These are phyloP conservation scores for Globisporangium cylindrosporum DNA, from an alignment of 352 stramenopile genomes.

Conservation along the genomic window DNA sequence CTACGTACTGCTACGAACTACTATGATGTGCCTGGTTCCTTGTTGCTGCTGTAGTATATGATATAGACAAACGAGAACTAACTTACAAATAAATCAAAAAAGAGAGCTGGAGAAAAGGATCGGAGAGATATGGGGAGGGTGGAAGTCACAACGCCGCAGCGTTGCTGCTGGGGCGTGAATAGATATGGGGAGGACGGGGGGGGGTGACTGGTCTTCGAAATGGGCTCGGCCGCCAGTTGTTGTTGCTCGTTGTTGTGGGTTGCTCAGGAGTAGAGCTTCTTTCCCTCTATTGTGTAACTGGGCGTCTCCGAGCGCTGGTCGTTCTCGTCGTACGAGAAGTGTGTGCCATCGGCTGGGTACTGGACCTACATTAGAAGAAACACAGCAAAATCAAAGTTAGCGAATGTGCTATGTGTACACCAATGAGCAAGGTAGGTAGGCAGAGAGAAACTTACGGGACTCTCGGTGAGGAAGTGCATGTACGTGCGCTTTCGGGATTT, in stretches of 20 bases:
- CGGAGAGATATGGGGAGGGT: neutral
- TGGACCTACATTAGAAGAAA: constrained; percentile 9
- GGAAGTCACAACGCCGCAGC: neutral
- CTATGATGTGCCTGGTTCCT: constrained; percentile 1
- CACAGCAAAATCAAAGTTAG: neutral
- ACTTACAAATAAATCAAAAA: constrained; percentile 21
- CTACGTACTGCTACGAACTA: constrained; percentile 1
- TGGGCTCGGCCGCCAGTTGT: neutral
- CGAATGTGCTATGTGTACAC: neutral
- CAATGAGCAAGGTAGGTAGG: neutral
- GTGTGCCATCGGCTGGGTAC: constrained; percentile 24
- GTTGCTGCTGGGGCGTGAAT: constrained; percentile 1
- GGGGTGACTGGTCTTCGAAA: constrained; percentile 21
- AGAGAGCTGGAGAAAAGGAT: constrained; percentile 1
- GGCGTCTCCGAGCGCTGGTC: constrained; percentile 26
- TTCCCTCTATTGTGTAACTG: constrained; percentile 69
- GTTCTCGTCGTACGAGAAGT: constrained; percentile 37
- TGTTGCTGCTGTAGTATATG: neutral
- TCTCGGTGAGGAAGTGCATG: constrained; percentile 78
- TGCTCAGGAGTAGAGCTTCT: constrained; percentile 73
- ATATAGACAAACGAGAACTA: constrained; percentile 14
- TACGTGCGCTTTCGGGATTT: constrained; percentile 62
- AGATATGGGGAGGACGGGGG: constrained; percentile 29
- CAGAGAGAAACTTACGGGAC: constrained; percentile 27
- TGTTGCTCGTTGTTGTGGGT: neutral